Evolutionary conservation across 169 alveolate species (phyloP).

Genomic region (Besnoitia besnoiti): DNA sequence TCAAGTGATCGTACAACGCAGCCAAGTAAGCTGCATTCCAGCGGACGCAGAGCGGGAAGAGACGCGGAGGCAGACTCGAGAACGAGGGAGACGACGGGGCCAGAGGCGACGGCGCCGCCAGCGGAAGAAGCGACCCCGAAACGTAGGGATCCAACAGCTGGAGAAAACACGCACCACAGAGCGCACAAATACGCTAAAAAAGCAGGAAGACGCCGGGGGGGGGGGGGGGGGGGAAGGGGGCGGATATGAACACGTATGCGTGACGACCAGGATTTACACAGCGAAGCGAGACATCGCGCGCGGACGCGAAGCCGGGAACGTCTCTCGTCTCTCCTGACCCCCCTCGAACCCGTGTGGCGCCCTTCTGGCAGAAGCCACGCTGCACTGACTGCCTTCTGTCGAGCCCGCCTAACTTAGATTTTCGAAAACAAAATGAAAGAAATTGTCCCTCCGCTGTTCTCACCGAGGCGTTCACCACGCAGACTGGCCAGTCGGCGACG

Average conservation of each 20-base stretch:
- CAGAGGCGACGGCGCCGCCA: not conserved
- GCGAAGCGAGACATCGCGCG: not conserved
- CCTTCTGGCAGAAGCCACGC: too few species aligned
- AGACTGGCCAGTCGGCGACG: not conserved
- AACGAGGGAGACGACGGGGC: not conserved
- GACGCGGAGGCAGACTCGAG: not conserved
- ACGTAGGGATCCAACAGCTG: constrained; percentile 20
- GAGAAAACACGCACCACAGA: not conserved
- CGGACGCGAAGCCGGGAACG: too few species aligned
- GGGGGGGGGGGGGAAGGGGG: not conserved
- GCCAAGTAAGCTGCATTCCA: not conserved
- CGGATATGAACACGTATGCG: not conserved
- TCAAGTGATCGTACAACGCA: not conserved
- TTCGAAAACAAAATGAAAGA: too few species aligned
- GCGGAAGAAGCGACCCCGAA: constrained; percentile 14
- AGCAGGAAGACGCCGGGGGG: not conserved
- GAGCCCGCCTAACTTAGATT: too few species aligned
- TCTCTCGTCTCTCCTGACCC: too few species aligned
- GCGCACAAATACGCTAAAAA: not conserved
- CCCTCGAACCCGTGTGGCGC: too few species aligned
- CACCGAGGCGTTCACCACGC: not conserved
- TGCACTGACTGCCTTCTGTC: too few species aligned
- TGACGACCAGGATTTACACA: not conserved
- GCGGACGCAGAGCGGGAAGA: not conserved
- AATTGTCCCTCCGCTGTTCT: not conserved